Base-by-base conservation (phyloP, 2,329 filamentous ascomycete species). In the Pseudogymnoascus verrucosus region DNA sequence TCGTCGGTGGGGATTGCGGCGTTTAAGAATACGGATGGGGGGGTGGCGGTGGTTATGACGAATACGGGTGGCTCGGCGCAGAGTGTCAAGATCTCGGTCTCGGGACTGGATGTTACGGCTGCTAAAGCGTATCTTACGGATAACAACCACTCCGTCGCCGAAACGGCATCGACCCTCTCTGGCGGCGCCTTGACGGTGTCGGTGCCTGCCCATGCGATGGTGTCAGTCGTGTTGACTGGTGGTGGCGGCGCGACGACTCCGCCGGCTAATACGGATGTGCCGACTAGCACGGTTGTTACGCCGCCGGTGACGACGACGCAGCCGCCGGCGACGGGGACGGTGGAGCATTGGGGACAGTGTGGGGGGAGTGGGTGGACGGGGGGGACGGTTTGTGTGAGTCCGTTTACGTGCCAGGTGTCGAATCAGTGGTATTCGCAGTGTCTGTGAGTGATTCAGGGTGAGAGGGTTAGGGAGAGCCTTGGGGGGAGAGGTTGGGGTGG, bases 341-440 rank as follows among this genome's bases (percentile, higher is more conserved):
- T 69, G 31, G 69, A 65, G 19, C 68, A 69, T 44, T 77, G 67
- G 63, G 67, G 62, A 8, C 73, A 75, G 64, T 77, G 75, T 65
- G 74, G 75, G 28, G 75, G 74, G 31, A 65, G 65, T 23, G 71
- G 70, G 16, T 75, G 68, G 60, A 71, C 64, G n/a, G 75, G 74
- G 47, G 64, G 71, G 21, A 74, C 71, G 19, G 64, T 65, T 6
- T 77, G 75, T 68, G 71, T 67, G 5, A 66, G 68, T 14, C 71
- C 71, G 19, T 72, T 67, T 54, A 71, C 66, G 28, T 78, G 76
- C 69, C 72, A 70, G 28, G 66, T 67, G 51, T 62, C 66, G 65
- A 77, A 74, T 68, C 64, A 66, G n/a, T 77, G 72, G 65, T 77
- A 77, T 65, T 73, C 67, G 31, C 74, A 76, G 69, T 76, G 74